Evolutionary conservation across 371 early-diverging fungal species (phyloP), one percentile per base, ranked within the genome.

Genomic region (Rhizomucor miehei): DNA sequence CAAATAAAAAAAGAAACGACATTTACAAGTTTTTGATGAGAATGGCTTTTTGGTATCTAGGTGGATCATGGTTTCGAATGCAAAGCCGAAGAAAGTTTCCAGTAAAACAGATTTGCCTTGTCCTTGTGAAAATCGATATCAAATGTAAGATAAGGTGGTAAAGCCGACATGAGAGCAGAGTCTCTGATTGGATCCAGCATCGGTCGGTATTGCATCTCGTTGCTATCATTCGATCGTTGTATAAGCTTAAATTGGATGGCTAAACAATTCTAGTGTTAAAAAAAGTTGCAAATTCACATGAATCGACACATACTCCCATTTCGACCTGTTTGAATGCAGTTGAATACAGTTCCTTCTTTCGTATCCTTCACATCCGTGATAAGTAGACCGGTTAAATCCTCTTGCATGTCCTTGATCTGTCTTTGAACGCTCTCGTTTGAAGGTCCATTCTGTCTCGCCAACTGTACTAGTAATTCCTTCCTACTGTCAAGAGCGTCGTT

Each of bases 181-280:
- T 63, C 63, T 17, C 59, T 44, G 24, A 29, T 37, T 20, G 38
- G 11, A 35, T 63, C 63, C 38, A 63, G 34, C 35, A 63, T 48
- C 1, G 63, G 63, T 19, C 37, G 52, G 51, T 63, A 63, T 9
- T 35, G 51, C 4, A 63, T n/a, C 25, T 54, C 59, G 16, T 51
- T 41, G 34, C 41, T 24, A 29, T 29, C 37, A 29, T 49, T 29
- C 12, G 48, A 29, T 10, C 35, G 44, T n/a, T 56, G 53, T n/a
- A 54, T 14, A 8, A 63, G 44, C 47, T 63, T 63, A 51, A 58
- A 63, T 48, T 58, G 63, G 5, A 63, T 47, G 13, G 59, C 63
- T 63, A 51, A 6, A 14, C n/a, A 19, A 16, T 37, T 20, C 16
- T 38, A 9, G 14, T 38, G 38, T 38, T 38, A 14, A 10, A 9